Conservation (phyloP, 1,284 basidiomycete genomes). For the Tetrapyrgos nigripes region DNA sequence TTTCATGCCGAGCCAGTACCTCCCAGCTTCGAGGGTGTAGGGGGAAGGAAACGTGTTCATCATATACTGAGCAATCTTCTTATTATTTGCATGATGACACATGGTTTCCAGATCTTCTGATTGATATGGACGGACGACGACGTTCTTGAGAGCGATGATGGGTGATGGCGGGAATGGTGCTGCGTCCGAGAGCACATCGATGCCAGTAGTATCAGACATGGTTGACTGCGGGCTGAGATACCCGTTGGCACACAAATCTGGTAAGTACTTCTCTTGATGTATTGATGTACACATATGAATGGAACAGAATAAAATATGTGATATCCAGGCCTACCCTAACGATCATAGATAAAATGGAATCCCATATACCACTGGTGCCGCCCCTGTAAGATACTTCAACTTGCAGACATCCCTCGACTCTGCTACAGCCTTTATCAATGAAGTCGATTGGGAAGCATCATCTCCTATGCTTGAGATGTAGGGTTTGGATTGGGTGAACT, state of each 20-base stretch:
- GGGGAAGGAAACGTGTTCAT: not conserved
- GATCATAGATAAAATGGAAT: slow-evolving; percentile 83
- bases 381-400: slow-evolving; percentile 94
- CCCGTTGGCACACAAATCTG: no score
- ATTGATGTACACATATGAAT: not conserved
- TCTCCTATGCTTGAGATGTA: slow-evolving; percentile 15
- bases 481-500: not conserved
- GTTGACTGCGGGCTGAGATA: not conserved
- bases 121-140: not conserved
- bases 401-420: slow-evolving; percentile 83
- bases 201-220: not conserved
- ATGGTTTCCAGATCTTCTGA: not conserved
- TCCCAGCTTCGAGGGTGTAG: not conserved
- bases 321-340: not conserved
- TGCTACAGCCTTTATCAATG: slow-evolving; percentile 83
- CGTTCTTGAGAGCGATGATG: not conserved
- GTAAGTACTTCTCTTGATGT: no score
- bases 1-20: not conserved
- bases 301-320: not conserved
- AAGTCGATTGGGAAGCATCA: slow-evolving; percentile 38
- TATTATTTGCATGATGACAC: not conserved
- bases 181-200: no score
- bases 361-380: slow-evolving; percentile 93
- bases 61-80: not conserved
- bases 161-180: not conserved